phyloP scores from a whole-genome alignment of 2,329 filamentous ascomycete species.

The Penicillium sp. region DNA sequence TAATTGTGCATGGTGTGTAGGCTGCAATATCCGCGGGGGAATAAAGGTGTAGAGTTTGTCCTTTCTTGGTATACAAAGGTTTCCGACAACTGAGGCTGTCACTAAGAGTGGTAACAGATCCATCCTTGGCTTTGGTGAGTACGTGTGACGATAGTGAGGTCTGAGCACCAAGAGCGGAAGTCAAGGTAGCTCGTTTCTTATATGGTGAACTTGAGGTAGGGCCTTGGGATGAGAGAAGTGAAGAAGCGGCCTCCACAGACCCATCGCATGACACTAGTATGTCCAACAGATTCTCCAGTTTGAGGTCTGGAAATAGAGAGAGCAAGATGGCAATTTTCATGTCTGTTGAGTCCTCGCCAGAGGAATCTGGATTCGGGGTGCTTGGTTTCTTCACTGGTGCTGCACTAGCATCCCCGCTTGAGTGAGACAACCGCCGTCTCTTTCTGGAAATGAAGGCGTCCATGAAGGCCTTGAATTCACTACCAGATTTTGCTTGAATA shows the following conservation, averaged over 20 bases:
- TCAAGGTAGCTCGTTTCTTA: conserved; percentile 46
- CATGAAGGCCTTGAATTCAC: conserved; percentile 34
- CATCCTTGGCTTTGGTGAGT: conserved; percentile 47
- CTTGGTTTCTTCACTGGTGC: background rate
- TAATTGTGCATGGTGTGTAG: conserved; percentile 87
- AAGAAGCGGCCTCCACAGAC: conserved; percentile 70
- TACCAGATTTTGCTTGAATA: too few relatives aligned
- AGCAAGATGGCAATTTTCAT: conserved; percentile 83
- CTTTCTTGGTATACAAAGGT: conserved; percentile 70
- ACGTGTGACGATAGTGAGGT: conserved; percentile 66
- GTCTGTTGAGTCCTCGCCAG: conserved; percentile 80
- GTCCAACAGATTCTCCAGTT: conserved; percentile 75
- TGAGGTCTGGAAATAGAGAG: conserved; percentile 72
- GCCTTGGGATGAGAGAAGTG: conserved; percentile 55
- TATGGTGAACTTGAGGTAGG: conserved; percentile 14
- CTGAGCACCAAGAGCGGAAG: conserved; percentile 60
- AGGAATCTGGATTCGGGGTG: conserved; percentile 18
- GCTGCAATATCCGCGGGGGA: conserved; percentile 78
- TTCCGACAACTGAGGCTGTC: conserved; percentile 11
- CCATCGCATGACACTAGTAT: conserved; percentile 78
- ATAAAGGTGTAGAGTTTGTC: conserved; percentile 82
- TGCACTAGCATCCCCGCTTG: background rate
- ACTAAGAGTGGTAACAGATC: conserved; percentile 28
- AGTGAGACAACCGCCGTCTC: conserved; percentile 35
- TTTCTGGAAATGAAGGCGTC: conserved; percentile 50